Evolutionary conservation across 2,329 filamentous ascomycete species (phyloP), one percentile per base, ranked within the genome.

Genomic region (Fusarium incarnatum): DNA sequence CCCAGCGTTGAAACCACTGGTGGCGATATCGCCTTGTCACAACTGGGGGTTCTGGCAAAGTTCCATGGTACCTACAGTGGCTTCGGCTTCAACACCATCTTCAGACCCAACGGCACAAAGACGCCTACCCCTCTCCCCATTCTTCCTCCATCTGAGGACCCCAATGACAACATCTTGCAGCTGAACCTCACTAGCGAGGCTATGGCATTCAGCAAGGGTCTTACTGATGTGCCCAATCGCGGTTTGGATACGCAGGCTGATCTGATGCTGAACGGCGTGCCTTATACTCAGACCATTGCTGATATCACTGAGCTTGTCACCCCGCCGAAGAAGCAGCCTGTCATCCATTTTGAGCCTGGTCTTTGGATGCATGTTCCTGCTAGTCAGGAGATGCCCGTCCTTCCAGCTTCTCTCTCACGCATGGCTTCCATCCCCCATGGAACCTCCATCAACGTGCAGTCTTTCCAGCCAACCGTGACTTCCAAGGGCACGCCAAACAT

Each of bases 371-470:
- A 77, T 22, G 77, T 83, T 0, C 81, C 82, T 3, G 71, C 66
- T 2, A 76, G 75, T 3, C 71, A 68, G 3, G 48, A 55, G 20
- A 64, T 65, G 70, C 70, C 70, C 5, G 65, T 66, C 8, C 66
- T 77, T 15, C 30, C 53, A 0, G 73, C 76, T 3, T 77, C 78
- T 0, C 69, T 79, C 4, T 64, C 68, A 1, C 80, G 81, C 25
- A 81, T 83, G 80, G 82, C 73, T 6, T 80, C 79, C 4, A 83
- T 82, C 27, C 82, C 81, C 1, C 81, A 83, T 55, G 81, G 81
- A 23, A 82, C 81, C 0, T 81, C 80, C 9, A 82, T 83, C 74
- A 83, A 83, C 40, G 78, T 79, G 3, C 81, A 82, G 65, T 67
- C 75, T 20, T 70, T 79, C 12, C 62, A 60, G 10, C 73, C 76